Evolutionary conservation across 257 asterid species (phyloP).

Genomic region (Lantana camara): DNA sequence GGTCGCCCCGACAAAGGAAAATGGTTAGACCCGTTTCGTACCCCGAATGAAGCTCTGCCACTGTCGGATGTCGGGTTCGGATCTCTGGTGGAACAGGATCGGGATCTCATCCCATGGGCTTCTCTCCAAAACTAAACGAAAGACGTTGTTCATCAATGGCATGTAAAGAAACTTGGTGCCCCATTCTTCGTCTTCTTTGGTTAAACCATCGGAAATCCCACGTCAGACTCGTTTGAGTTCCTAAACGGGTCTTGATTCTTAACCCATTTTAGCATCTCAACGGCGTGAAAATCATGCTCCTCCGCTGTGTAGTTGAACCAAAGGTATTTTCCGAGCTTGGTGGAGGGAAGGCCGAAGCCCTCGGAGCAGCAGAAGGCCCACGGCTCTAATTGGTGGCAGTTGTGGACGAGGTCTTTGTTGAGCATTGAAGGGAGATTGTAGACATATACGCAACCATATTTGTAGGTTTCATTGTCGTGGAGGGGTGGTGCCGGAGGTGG

Average conservation of each 20-base stretch:
- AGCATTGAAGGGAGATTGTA: constrained; percentile 51
- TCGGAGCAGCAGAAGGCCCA: constrained; percentile 61
- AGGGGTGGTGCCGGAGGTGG: not conserved
- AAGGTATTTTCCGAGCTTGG: constrained; percentile 49
- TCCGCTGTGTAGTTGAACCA: constrained; percentile 53
- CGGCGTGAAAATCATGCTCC: constrained; percentile 49
- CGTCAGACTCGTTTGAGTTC: constrained; percentile 55
- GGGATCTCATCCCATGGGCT: constrained; percentile 57
- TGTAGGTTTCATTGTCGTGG: too few species aligned
- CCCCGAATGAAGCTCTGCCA: constrained; percentile 46
- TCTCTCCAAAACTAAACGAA: constrained; percentile 44
- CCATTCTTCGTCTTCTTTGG: constrained; percentile 54
- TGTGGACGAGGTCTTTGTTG: constrained; percentile 45
- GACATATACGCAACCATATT: constrained; percentile 28
- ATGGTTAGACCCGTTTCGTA: constrained; percentile 29
- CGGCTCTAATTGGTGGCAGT: constrained; percentile 54
- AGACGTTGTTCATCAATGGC: constrained; percentile 56
- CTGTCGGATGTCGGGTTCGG: constrained; percentile 43
- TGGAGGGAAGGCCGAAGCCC: constrained; percentile 62
- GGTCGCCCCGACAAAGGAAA: constrained; percentile 62
- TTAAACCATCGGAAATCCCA: constrained; percentile 62
- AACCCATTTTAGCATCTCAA: constrained; percentile 52
- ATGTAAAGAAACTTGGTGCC: constrained; percentile 55
- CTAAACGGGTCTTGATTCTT: constrained; percentile 42
- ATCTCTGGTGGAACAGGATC: constrained; percentile 63